phyloP scores from a whole-genome alignment of 768 basidiomycete genomes.

The Termitomyces eurrhizus region DNA sequence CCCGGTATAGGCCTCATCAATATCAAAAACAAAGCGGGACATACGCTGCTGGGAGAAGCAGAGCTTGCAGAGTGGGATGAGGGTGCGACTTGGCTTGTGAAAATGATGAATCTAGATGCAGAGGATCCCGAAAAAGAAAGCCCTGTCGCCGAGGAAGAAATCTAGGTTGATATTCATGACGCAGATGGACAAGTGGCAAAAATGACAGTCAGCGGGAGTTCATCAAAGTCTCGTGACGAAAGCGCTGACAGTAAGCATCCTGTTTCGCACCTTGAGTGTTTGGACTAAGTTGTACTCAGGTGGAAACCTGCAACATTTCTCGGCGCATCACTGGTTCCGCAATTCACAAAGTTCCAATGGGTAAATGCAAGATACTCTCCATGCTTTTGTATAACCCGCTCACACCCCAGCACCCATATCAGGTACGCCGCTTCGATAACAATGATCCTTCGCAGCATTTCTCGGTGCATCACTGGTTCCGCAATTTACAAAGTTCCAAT shows the following conservation, averaged over 20 bases:
- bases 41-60: slow-evolving; percentile 56
- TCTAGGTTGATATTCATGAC: slow-evolving; percentile 71
- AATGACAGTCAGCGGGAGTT: slow-evolving; percentile 46
- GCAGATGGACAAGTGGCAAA: slow-evolving; percentile 62
- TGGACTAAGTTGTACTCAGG: background rate
- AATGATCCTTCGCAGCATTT: too few species aligned
- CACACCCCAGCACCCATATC: too few species aligned
- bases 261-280: background rate
- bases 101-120: slow-evolving; percentile 78
- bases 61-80: slow-evolving; percentile 61
- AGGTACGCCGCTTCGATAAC: too few species aligned
- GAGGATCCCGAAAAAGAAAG: too few species aligned
- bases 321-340: background rate
- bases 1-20: slow-evolving; percentile 71
- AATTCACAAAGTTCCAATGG: too few species aligned
- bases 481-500: too few species aligned
- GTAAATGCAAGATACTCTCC: too few species aligned
- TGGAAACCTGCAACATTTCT: background rate
- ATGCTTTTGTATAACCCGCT: too few species aligned
- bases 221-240: slow-evolving; percentile 3
- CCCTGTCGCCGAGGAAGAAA: too few species aligned
- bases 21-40: slow-evolving; percentile 67
- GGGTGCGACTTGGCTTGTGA: slow-evolving; percentile 78
- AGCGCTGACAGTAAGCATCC: background rate
- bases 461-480: too few species aligned